These are phyloP conservation scores for Neurospora sublineolata DNA, from an alignment of 495 filamentous ascomycete genomes.

Conservation along the genomic window DNA sequence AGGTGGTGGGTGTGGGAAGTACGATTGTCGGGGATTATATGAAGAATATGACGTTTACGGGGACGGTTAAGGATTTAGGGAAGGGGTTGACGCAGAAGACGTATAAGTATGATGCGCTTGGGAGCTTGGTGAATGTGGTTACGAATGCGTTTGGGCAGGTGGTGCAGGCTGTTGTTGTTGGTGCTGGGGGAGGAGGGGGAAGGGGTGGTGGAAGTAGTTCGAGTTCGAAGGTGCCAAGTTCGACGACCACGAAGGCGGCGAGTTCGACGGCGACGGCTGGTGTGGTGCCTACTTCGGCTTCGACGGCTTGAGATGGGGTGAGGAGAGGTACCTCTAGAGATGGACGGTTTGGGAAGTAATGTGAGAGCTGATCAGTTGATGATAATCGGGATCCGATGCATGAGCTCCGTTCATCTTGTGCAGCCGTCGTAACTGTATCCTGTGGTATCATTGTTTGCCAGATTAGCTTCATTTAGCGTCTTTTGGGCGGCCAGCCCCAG, in stretches of 20 bases:
- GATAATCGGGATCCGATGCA: background rate
- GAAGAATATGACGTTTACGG: constrained; percentile 47
- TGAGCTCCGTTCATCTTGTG: background rate
- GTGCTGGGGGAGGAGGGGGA: constrained; percentile 5
- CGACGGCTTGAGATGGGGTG: background rate
- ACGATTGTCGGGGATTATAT: constrained; percentile 44
- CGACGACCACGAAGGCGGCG: constrained; percentile 5
- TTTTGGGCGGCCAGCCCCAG: background rate
- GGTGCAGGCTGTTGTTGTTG: constrained; percentile 41
- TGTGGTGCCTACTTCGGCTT: background rate
- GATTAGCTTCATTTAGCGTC: background rate
- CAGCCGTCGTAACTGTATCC: background rate
- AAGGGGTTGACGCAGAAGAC: constrained; percentile 43
- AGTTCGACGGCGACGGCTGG: background rate
- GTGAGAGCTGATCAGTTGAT: background rate
- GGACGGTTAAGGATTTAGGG: constrained; percentile 27
- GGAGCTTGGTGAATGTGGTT: constrained; percentile 46
- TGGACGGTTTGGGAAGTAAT: background rate
- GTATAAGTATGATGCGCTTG: constrained; percentile 39
- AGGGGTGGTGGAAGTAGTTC: constrained; percentile 3
- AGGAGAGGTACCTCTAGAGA: background rate
- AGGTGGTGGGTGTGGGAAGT: constrained; percentile 33
- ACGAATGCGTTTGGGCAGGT: constrained; percentile 44
- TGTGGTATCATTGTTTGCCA: background rate
- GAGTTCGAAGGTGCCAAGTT: background rate